Conservation (phyloP, 495 filamentous ascomycete genomes). For the Mytilinidion resinicola region DNA sequence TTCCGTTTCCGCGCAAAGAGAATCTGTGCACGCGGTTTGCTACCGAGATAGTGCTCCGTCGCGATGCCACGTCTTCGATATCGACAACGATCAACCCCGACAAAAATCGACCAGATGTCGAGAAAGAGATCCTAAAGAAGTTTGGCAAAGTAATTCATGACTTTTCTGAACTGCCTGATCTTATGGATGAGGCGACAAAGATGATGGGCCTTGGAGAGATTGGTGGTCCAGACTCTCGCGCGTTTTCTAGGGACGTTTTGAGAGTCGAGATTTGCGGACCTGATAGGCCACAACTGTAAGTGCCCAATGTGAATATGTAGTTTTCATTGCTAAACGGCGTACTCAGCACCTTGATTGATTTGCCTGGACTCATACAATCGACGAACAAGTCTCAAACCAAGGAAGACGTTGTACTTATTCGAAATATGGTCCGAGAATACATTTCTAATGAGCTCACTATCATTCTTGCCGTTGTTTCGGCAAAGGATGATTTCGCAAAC, state of each 20-base stretch:
- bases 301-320: not conserved
- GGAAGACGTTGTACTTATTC: conserved; percentile 44
- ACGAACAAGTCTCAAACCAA: conserved; percentile 40
- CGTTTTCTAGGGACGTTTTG: conserved; percentile 57
- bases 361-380: conserved; percentile 55
- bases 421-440: conserved; percentile 50
- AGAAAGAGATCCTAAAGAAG: conserved; percentile 30
- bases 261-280: conserved; percentile 58
- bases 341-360: conserved; percentile 52
- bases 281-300: conserved; percentile 48
- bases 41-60: conserved; percentile 53
- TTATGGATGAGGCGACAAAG: conserved; percentile 32
- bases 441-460: conserved; percentile 52
- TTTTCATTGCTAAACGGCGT: not conserved
- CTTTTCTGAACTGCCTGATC: conserved; percentile 29
- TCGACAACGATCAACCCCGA: conserved; percentile 33
- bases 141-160: conserved; percentile 28
- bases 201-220: conserved; percentile 30
- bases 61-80: conserved; percentile 26
- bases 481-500: conserved; percentile 45
- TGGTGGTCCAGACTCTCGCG: conserved; percentile 8
- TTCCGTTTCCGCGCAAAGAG: conserved; percentile 60
- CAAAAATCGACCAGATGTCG: conserved; percentile 20
- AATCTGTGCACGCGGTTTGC: conserved; percentile 63
- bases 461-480: conserved; percentile 52